Base-by-base conservation (phyloP, 805 yeast genomes). In the Tetrapisispora phaffii region DNA sequence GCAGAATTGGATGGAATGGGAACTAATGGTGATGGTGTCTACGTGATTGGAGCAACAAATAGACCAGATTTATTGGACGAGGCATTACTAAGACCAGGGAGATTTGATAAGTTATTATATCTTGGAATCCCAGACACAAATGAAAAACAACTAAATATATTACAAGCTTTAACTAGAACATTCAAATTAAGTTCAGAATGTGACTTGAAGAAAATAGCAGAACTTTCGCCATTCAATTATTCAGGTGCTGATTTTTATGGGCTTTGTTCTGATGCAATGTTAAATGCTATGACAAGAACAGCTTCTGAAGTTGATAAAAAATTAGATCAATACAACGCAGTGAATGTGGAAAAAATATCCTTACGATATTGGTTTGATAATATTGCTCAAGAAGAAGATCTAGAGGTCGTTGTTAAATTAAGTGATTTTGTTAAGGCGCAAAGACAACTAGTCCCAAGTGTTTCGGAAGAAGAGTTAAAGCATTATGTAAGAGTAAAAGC, bases 191-290 rank as follows among this genome's bases (percentile, higher is more conserved):
- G 72, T 45, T 68, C 72, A 1, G 73, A 76, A 20, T 85, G 89
- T 2, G 73, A 82, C 46, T 66, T 89, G 46, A 54, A 57, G 2
- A 56, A 58, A 7, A 65, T 93, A 22, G 90, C 95, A 0, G 71
- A 73, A 16, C 63, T 66, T 7, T 88, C 97, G 65, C 85, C 95
- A 0, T 87, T 80, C 59, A 87, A 86, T n/a, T 89, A 79, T 59
- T 90, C 98, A 0, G 98, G 98, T 51, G 98, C 98, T 4, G 98
- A 93, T 63, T 90, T 93, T 66, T 93, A 93, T 64, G 98, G 97
- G 0, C 68, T 93, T 47, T 87, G 97, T 59, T 84, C 95, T 0
- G 97, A 93, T 64, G 85, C 97, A 0, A 87, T 90, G 93, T 72
- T 90, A 54, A 87, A 87, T 63, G 96, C 97, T 1, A 90, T 93